Base-by-base conservation (phyloP, 2,329 filamentous ascomycete genomes). In the Apiospora rasikravindrae region DNA sequence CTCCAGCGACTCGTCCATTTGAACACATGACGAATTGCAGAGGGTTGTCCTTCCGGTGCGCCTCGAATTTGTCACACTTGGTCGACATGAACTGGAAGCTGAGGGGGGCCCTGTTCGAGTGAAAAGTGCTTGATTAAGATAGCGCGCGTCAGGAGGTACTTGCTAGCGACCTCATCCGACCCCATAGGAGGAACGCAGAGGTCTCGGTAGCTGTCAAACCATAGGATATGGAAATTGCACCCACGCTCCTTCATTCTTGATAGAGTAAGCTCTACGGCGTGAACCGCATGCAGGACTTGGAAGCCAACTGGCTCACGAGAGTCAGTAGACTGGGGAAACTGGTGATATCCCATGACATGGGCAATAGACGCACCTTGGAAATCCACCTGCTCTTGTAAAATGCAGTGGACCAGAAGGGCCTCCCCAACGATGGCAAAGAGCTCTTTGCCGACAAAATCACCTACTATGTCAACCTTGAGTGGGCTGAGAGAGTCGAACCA, bases 381-480 rank as follows among this genome's bases (percentile, higher is more conserved):
- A 77, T 94, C 90, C 53, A 95, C 87, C 29, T 87, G 84, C 14
- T 86, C 83, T 74, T 92, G 86, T n/a, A 84, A 82, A 67, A 94
- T 88, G 76, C 88, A 91, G 72, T 92, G 83, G 8, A 89, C 83
- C 14, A 95, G 83, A n/a, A 95, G 80, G 0, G 92, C 92, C 77
- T 95, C 92, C 42, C 92, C 92, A 74, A 95, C 91, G 42, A 95
- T 87, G 29, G 92, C 83, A 78, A 94, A 95, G 14, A 92, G 85
- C 78, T 94, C 92, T 73, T 89, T 89, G 29, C 93, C 92, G 4
- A 91, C 92, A 81, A 93, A 95, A 78, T 95, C 93, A 53, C 93
- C 92, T 4, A 94, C 88, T 2, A 95, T 86, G 75, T 94, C 91
- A 40, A 93, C 85, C n/a, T 74, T 77, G 8, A 79, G 77, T 3